Evolutionary conservation across 257 asterid species (phyloP).

Genomic region (Salvia splendens): DNA sequence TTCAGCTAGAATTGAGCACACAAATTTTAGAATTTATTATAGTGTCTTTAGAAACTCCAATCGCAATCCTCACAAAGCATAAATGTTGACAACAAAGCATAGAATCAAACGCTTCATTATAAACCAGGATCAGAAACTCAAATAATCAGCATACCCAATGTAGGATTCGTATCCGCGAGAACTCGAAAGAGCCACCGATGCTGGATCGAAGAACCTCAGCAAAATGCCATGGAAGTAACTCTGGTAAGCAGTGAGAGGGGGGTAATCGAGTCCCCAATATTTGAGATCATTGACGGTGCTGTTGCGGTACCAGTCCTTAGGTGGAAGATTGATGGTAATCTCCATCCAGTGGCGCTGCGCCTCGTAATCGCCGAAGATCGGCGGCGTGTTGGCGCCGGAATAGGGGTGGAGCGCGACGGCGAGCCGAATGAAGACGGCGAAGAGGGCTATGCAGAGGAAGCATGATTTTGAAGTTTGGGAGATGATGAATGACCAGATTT

Average conservation of each 20-base stretch:
- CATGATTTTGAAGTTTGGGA: constrained; percentile 47
- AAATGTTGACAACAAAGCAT: constrained; percentile 2
- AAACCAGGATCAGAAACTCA: constrained; percentile 15
- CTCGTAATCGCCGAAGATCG: constrained; percentile 88
- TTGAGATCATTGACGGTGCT: constrained; percentile 69
- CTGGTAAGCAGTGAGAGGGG: constrained; percentile 91
- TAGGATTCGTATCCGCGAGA: constrained; percentile 92
- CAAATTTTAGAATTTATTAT: neutral
- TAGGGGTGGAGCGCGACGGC: constrained; percentile 80
- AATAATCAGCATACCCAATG: constrained; percentile 58
- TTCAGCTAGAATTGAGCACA: constrained; percentile 1
- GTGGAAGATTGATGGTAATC: constrained; percentile 78
- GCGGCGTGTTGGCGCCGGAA: constrained; percentile 89
- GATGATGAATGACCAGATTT: constrained; percentile 57
- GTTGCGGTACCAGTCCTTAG: constrained; percentile 80
- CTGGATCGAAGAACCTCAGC: constrained; percentile 66
- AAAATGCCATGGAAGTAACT: constrained; percentile 77
- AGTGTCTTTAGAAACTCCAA: neutral
- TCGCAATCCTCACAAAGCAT: constrained; percentile 16
- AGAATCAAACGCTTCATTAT: constrained; percentile 3
- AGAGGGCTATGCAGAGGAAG: constrained; percentile 67
- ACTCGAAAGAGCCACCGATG: constrained; percentile 55
- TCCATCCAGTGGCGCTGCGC: constrained; percentile 99
- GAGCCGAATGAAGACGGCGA: constrained; percentile 75
- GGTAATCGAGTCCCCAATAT: constrained; percentile 97